These are phyloP conservation scores for Incumbomyces delicatus DNA, from an alignment of 2,329 filamentous ascomycete genomes.

Conservation along the genomic window DNA sequence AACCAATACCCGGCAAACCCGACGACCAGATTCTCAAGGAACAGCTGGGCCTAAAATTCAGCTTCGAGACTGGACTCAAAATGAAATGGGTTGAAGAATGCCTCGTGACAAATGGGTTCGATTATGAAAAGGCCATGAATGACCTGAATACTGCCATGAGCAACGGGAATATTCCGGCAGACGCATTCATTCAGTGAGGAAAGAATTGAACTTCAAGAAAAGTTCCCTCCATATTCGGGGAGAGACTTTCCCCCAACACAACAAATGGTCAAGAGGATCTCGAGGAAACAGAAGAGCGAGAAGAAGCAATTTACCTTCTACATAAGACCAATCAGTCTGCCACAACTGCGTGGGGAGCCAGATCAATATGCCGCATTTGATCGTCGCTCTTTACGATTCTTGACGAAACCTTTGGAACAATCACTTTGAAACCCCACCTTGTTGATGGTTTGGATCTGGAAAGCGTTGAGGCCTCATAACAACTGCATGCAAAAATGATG, in stretches of 20 bases:
- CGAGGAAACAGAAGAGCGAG: neutral
- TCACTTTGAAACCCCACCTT: no score
- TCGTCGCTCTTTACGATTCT: no score
- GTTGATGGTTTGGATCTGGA: no score
- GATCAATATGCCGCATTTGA: no score
- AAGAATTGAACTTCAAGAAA: neutral
- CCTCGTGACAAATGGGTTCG: constrained; percentile 68
- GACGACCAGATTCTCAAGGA: constrained; percentile 52
- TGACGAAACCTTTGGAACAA: no score
- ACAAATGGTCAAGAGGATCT: neutral
- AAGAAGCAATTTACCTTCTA: neutral
- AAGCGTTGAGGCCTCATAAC: no score
- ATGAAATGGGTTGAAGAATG: constrained; percentile 71
- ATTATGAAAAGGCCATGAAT: constrained; percentile 62
- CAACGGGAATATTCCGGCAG: constrained; percentile 14
- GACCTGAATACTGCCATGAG: constrained; percentile 68
- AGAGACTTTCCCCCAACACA: no score
- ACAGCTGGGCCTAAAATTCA: constrained; percentile 61
- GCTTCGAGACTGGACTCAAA: constrained; percentile 70
- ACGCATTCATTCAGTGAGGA: constrained; percentile 11
- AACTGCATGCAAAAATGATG: no score
- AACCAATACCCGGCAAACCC: constrained; percentile 33
- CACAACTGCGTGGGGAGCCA: no score
- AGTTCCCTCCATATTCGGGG: no score
- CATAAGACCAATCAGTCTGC: no score